phyloP scores from a whole-genome alignment of 2,329 filamentous ascomycete species.

The Fusarium sp. region DNA sequence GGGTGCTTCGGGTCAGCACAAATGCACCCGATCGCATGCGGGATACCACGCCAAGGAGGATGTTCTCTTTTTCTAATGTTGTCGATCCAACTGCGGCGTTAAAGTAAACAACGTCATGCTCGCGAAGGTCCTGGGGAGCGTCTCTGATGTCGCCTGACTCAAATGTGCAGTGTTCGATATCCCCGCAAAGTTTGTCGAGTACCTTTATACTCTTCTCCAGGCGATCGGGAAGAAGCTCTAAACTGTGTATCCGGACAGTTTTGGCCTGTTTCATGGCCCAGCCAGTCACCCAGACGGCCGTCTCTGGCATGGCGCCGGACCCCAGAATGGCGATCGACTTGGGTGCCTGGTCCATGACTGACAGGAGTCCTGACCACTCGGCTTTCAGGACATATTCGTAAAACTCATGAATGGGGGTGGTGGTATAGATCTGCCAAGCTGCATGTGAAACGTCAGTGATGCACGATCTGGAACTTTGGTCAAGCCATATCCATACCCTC shows the following conservation, averaged over 20 bases:
- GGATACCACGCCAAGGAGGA: background rate
- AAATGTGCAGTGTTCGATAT: slow-evolving; percentile 3
- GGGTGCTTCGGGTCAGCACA: slow-evolving; percentile 1
- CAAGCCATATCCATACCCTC: background rate
- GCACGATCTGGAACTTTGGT: background rate
- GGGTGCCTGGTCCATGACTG: background rate
- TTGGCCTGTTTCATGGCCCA: background rate
- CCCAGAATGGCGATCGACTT: slow-evolving; percentile 2
- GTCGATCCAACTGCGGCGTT: background rate
- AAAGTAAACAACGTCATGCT: background rate
- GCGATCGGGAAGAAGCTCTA: slow-evolving; percentile 1
- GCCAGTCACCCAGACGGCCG: background rate
- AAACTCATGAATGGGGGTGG: slow-evolving; percentile 1
- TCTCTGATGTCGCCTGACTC: slow-evolving; percentile 6
- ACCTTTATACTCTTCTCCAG: slow-evolving; percentile 2
- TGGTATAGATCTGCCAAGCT: background rate
- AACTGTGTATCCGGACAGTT: background rate
- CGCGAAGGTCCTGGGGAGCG: background rate
- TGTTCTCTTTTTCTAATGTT: background rate
- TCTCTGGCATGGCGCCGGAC: slow-evolving; percentile 4
- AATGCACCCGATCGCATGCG: background rate
- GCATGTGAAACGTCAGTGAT: background rate
- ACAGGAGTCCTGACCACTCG: background rate
- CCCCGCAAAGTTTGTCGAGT: background rate
- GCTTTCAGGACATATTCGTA: slow-evolving; percentile 5